Conservation (phyloP, 495 filamentous ascomycete genomes). For the Friedmanniomyces simplex region DNA sequence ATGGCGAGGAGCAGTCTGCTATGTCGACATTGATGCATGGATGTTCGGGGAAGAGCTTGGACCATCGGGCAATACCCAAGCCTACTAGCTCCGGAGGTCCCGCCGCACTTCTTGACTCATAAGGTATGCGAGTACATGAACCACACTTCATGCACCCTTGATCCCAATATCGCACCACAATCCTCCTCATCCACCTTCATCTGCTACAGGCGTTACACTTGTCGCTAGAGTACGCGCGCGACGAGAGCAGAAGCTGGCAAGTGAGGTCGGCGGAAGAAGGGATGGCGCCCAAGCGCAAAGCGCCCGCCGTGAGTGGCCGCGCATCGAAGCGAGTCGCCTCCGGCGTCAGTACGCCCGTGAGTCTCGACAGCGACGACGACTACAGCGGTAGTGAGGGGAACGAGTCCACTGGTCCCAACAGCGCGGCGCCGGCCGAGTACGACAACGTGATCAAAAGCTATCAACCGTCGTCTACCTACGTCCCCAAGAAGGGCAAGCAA, state of each 20-base stretch:
- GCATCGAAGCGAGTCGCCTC: constrained; percentile 23
- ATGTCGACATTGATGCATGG: background rate
- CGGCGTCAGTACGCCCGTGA: constrained; percentile 23
- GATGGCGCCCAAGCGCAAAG: constrained; percentile 26
- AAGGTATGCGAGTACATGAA: too few relatives aligned
- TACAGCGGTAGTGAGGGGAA: constrained; percentile 13
- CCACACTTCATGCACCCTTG: too few relatives aligned
- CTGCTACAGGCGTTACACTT: background rate
- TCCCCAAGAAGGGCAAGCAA: background rate
- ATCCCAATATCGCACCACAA: too few relatives aligned
- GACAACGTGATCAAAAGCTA: constrained; percentile 18
- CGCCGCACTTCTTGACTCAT: background rate
- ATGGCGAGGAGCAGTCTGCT: background rate
- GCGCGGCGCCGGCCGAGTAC: constrained; percentile 13
- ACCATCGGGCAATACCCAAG: background rate
- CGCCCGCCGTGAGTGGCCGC: constrained; percentile 12
- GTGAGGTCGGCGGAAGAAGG: background rate
- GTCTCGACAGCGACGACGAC: constrained; percentile 19
- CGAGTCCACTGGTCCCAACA: constrained; percentile 12
- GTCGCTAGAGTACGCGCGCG: background rate
- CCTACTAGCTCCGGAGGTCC: background rate
- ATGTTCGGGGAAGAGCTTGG: background rate
- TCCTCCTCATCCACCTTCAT: background rate
- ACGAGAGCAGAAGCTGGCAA: background rate
- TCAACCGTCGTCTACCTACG: constrained; percentile 19